phyloP scores from a whole-genome alignment of 371 early-diverging fungal species.

The Spiromyces aspiralis region DNA sequence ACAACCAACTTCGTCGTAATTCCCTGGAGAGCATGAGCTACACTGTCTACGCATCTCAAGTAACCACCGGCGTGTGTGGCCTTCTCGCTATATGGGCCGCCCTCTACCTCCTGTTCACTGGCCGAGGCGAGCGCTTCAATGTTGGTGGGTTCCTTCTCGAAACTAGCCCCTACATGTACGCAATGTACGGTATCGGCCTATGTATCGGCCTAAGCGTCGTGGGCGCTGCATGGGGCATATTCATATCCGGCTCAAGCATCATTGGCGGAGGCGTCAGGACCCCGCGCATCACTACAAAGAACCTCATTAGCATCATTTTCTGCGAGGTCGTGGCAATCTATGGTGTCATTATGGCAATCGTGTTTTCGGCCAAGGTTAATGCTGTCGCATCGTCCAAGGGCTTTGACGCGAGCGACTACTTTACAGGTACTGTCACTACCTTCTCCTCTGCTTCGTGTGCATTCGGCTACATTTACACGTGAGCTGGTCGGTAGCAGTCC shows the following conservation, averaged over 20 bases:
- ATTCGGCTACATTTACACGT: not conserved
- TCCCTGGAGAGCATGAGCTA: not conserved
- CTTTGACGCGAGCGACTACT: constrained; percentile 40
- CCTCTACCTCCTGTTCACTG: constrained; percentile 72
- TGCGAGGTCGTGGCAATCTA: constrained; percentile 98
- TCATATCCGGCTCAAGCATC: constrained; percentile 75
- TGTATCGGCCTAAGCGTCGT: constrained; percentile 80
- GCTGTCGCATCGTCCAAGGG: constrained; percentile 30
- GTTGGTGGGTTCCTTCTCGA: constrained; percentile 60
- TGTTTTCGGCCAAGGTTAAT: constrained; percentile 70
- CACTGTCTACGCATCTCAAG: not conserved
- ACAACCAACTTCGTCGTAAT: no score
- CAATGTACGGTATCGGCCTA: constrained; percentile 64
- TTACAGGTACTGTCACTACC: constrained; percentile 30
- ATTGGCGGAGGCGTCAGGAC: constrained; percentile 85
- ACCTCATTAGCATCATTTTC: constrained; percentile 93
- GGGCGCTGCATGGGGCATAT: constrained; percentile 98
- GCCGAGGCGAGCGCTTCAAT: constrained; percentile 69
- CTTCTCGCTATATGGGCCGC: not conserved
- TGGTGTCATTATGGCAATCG: constrained; percentile 94
- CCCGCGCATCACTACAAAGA: constrained; percentile 90
- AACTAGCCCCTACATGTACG: constrained; percentile 84
- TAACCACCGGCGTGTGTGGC: not conserved
- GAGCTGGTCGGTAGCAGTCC: not conserved
- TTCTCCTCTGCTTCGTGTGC: no score